A percentile compares a stretch with the other conserved stretches of the same genome.
Conservation (phyloP, 192 early-diverging fungal species). For the Ambispora gerdemannii region DNA sequence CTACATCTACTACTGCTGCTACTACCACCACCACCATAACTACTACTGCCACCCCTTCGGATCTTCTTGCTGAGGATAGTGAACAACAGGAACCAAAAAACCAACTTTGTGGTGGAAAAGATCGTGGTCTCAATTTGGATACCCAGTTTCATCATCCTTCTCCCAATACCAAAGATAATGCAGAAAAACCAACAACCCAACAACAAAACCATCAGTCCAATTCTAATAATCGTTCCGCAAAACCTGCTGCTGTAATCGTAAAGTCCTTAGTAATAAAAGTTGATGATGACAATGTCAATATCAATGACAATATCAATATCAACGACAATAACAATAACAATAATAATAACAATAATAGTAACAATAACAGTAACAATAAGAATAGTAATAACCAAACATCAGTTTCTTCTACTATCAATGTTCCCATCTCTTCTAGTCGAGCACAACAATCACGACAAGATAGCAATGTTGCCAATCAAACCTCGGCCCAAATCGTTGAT, state of each 20-base stretch:
- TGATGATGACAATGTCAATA: no score
- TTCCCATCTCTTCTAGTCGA: neutral
- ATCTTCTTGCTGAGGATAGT: conserved; percentile 14
- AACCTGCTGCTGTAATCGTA: conserved; percentile 2
- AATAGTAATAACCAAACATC: neutral
- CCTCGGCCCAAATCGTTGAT: neutral
- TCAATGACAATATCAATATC: conserved; percentile 7
- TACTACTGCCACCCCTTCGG: conserved; percentile 27
- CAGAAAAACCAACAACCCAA: conserved; percentile 8
- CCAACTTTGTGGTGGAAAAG: conserved; percentile 9
- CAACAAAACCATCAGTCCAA: conserved; percentile 23
- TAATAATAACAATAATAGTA: neutral
- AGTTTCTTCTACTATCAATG: neutral
- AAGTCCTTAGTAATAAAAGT: conserved; percentile 11
- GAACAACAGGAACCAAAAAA: conserved; percentile 21
- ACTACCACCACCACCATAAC: no score
- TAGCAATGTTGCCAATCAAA: neutral
- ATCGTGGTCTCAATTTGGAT: no score
- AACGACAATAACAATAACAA: conserved; percentile 18
- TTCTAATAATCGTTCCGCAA: conserved; percentile 10
- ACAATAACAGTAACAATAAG: neutral
- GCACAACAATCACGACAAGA: neutral
- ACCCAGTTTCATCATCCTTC: no score
- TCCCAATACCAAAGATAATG: neutral
- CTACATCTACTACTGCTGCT: no score